Conservation (phyloP, 495 filamentous ascomycete species). For the Penicillium parvum region DNA sequence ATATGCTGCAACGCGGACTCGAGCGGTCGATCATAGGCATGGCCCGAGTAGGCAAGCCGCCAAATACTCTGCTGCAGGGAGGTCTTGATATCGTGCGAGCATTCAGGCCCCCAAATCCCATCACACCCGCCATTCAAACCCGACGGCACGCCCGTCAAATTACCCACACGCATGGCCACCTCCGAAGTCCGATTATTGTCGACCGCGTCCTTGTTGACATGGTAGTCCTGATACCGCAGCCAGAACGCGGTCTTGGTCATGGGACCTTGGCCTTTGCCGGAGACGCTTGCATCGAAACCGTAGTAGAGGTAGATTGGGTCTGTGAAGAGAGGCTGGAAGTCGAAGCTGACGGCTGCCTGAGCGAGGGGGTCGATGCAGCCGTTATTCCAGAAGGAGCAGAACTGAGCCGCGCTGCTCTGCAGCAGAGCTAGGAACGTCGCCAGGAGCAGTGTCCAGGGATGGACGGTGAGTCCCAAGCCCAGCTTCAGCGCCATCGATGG, state of each 20-base stretch:
- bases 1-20: conserved; percentile 29
- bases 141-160: conserved; percentile 35
- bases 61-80: conserved; percentile 28
- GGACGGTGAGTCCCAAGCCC: conserved; percentile 8
- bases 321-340: conserved; percentile 37
- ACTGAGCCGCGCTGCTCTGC: conserved; percentile 23
- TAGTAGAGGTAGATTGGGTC: conserved; percentile 38
- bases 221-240: conserved; percentile 33
- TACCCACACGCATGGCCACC: conserved; percentile 38
- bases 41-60: conserved; percentile 23
- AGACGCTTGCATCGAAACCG: conserved; percentile 34
- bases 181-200: conserved; percentile 40
- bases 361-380: conserved; percentile 42
- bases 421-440: conserved; percentile 19
- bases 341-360: conserved; percentile 36
- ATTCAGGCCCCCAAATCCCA: conserved; percentile 36
- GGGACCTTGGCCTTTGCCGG: conserved; percentile 31
- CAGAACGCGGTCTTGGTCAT: conserved; percentile 42
- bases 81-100: conserved; percentile 32
- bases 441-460: conserved; percentile 19
- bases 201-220: conserved; percentile 31
- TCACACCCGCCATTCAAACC: conserved; percentile 41
- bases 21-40: conserved; percentile 31
- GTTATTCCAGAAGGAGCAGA: conserved; percentile 39
- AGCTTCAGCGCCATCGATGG: conserved; percentile 19